Percentiles rank a stretch among this genome's conserved stretches.
These are phyloP conservation scores for Yamadazyma buinensis DNA, from an alignment of 1,139 yeast genomes.

Conservation along the genomic window DNA sequence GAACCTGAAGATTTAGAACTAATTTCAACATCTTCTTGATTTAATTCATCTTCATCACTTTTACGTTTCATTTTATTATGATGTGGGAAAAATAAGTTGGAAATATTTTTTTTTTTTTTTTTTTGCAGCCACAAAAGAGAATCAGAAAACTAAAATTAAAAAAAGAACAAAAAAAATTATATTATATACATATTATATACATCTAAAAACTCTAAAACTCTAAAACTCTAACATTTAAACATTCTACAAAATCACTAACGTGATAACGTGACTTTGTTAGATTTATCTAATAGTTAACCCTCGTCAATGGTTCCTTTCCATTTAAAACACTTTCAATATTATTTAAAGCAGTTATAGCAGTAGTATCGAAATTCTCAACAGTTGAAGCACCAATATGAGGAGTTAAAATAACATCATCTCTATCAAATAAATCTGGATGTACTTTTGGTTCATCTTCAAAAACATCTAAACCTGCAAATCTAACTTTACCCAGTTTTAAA, in stretches of 20 bases:
- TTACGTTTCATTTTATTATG: conserved; percentile 1
- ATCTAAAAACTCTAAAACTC: neutral
- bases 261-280: too few relatives aligned
- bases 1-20: neutral
- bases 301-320: conserved; percentile 28
- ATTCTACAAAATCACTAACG: too few relatives aligned
- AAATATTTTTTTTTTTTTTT: too few relatives aligned
- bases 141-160: too few relatives aligned
- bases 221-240: too few relatives aligned
- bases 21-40: neutral
- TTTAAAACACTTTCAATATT: conserved; percentile 42
- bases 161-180: neutral
- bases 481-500: conserved; percentile 60
- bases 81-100: too few relatives aligned
- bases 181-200: neutral
- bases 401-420: conserved; percentile 68
- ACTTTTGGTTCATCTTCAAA: conserved; percentile 66
- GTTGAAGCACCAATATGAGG: conserved; percentile 83
- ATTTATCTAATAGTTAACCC: conserved; percentile 43
- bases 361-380: conserved; percentile 40
- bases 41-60: neutral
- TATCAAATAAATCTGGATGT: conserved; percentile 46
- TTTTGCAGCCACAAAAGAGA: too few relatives aligned
- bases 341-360: conserved; percentile 43
- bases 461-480: conserved; percentile 79